Conservation (phyloP, 768 basidiomycete genomes). For the Russula earlei region DNA sequence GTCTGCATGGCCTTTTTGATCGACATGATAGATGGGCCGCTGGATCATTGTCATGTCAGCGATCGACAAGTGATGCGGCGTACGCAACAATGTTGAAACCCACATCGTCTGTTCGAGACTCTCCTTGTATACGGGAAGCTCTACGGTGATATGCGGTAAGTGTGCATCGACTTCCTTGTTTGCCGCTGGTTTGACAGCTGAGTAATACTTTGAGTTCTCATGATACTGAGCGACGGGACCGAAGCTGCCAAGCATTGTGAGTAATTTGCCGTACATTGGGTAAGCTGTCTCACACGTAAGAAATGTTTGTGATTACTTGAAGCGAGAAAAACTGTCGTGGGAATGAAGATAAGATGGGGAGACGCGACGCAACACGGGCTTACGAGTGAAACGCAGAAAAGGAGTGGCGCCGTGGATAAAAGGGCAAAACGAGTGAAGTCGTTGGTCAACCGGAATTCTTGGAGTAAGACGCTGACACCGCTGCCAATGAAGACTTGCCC, state of each 20-base stretch:
- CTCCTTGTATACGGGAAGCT: slow-evolving; percentile 87
- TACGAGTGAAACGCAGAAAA: slow-evolving; percentile 70
- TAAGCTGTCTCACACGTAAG: slow-evolving; percentile 45
- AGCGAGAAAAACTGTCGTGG: slow-evolving; percentile 56
- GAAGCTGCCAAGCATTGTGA: slow-evolving; percentile 32
- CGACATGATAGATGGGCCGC: slow-evolving; percentile 65
- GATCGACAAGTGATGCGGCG: not conserved
- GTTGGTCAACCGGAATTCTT: slow-evolving; percentile 62
- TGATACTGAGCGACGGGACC: slow-evolving; percentile 82
- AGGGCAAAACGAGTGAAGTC: slow-evolving; percentile 56
- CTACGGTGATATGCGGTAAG: slow-evolving; percentile 68
- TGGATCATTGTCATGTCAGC: slow-evolving; percentile 24
- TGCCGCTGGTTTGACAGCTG: slow-evolving; percentile 50
- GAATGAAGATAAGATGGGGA: not conserved
- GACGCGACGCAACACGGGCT: slow-evolving; percentile 21
- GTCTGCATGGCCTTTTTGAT: slow-evolving; percentile 83
- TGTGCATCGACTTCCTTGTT: slow-evolving; percentile 54
- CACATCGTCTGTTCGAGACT: slow-evolving; percentile 75
- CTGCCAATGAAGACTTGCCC: slow-evolving; percentile 56
- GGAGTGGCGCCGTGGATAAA: slow-evolving; percentile 53
- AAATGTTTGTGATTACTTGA: slow-evolving; percentile 55
- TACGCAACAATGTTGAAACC: slow-evolving; percentile 26
- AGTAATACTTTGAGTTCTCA: slow-evolving; percentile 79
- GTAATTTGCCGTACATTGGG: not conserved
- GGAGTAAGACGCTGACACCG: slow-evolving; percentile 48